Conservation (phyloP, 2,329 filamentous ascomycete species). For the Arthrobotrys pseudoclavata region DNA sequence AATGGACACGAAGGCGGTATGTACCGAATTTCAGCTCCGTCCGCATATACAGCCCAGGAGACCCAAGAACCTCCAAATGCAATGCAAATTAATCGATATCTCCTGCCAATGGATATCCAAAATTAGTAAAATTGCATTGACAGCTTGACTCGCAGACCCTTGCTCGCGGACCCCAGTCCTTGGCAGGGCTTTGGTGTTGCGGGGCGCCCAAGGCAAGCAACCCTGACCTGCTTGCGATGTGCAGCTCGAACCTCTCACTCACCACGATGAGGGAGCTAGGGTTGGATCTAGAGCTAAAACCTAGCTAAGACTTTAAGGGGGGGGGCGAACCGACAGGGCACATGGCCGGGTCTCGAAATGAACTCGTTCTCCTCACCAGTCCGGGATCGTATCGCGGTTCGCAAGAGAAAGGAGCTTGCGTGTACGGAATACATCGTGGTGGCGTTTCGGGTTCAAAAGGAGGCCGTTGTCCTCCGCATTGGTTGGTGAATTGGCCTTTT, state of each 20-base stretch:
- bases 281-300: slow-evolving; percentile 36
- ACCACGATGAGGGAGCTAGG: slow-evolving; percentile 19
- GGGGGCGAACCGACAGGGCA: slow-evolving; percentile 29
- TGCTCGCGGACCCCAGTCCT: slow-evolving; percentile 39
- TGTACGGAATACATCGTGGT: slow-evolving; percentile 31
- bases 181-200: slow-evolving; percentile 53
- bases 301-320: slow-evolving; percentile 48
- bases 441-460: slow-evolving; percentile 52
- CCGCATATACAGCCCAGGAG: neutral
- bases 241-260: slow-evolving; percentile 51
- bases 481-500: slow-evolving; percentile 13
- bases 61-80: neutral
- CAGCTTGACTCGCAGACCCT: slow-evolving; percentile 27
- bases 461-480: slow-evolving; percentile 34
- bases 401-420: slow-evolving; percentile 36
- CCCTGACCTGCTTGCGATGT: slow-evolving; percentile 44
- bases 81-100: slow-evolving; percentile 17
- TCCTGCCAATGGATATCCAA: slow-evolving; percentile 27
- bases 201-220: slow-evolving; percentile 41
- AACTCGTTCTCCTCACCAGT: slow-evolving; percentile 13
- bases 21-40: slow-evolving; percentile 4
- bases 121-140: slow-evolving; percentile 59
- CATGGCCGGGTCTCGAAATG: slow-evolving; percentile 39
- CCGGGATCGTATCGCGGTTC: slow-evolving; percentile 49
- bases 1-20: neutral